Evolutionary conservation across 208 protist species (phyloP), one percentile per base, ranked within the genome.

Genomic region (Wallacemonas sp.): DNA sequence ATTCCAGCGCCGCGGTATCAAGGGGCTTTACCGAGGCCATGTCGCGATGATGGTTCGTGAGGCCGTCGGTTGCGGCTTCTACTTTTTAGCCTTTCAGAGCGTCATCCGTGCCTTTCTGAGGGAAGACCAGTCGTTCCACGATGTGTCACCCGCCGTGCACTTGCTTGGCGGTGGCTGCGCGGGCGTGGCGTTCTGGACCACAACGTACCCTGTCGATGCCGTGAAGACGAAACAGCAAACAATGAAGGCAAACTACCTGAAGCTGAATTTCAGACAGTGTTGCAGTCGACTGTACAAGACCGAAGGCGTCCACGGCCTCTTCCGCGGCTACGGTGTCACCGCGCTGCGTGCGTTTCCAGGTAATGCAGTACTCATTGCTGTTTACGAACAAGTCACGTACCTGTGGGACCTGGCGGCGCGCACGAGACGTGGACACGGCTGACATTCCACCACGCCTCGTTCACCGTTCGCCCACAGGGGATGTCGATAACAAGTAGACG

Each of bases 191-290:
- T 96, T 94, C 68, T 97, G 93, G 91, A 91, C 87, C 30, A 74
- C 82, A 21, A 94, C 81, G 13, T 97, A 96, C 63, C 91, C 93
- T 10, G 83, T 94, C 19, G 93, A 97, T 62, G 87, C 73, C 0
- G 79, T 97, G 26, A 96, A 96, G 55, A 96, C 93, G 19, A 94
- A 94, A 65, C 83, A 95, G 62, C 92, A 97, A 61, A 93, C 87
- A 10, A 82, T 88, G 71, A 93, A 91, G 61, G 75, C 84, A 13
- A 85, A 91, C 37, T 91, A 91, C 48, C 50, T 83, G 1, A 83
- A 92, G 22, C 61, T 93, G 1, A 91, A 87, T 46, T 90, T 97
- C 33, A 53, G 74, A 1, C 83, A 83, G 38, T 79, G 86, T 26
- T 88, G 87, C 59, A 65, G 66, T 21, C 78, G 81, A 15, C 63